Base-by-base conservation (phyloP, 208 protist genomes). In the Leishmania amazonensis region DNA sequence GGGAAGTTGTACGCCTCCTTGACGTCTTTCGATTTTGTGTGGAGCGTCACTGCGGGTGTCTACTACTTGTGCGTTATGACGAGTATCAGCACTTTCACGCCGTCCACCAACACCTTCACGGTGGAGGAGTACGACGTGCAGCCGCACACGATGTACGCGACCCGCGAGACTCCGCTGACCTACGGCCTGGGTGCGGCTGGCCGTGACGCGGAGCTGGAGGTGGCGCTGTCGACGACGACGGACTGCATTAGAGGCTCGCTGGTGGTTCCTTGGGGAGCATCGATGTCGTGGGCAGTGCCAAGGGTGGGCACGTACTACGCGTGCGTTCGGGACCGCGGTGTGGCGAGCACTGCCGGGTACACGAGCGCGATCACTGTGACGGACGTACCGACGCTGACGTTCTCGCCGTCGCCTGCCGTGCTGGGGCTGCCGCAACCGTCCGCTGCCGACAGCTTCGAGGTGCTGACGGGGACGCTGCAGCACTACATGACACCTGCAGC, bases 401-500 rank as follows among this genome's bases (percentile, higher is more conserved):
- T 90, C 35, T 80, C 85, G 35, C 83, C 58, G 3, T 35, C 31
- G 31, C 31, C 31, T 35, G 31, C 31, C 31, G 31, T 35, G 31
- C 31, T 35, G 31, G 31, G 31, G 31, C 31, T 35, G 31, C 31
- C 31, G 6, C 67, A 70, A 35, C 67, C 82, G 3, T 72, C 73
- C n/a, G 7, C 62, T 3, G 76, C 81, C 13, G 79, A 83, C 76
- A 79, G 80, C 75, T 85, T 90, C 67, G 62, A 83, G 51, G 84
- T 84, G 65, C 75, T 84, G 81, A 68, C 57, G 3, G 65, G 65
- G 6, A 80, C 78, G 62, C 80, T 95, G 77, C 72, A 78, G n/a
- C 73, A 83, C 51, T 95, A 95, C 86, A 91, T 93, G 88, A 81
- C 88, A 49, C 91, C 91, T 17, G 83, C 88, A 0, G 84, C 83